Evolutionary conservation across 164 flowering plant genomes (phyloP), one percentile per base, ranked within the genome.

Genomic region (Dillenia turbinata): DNA sequence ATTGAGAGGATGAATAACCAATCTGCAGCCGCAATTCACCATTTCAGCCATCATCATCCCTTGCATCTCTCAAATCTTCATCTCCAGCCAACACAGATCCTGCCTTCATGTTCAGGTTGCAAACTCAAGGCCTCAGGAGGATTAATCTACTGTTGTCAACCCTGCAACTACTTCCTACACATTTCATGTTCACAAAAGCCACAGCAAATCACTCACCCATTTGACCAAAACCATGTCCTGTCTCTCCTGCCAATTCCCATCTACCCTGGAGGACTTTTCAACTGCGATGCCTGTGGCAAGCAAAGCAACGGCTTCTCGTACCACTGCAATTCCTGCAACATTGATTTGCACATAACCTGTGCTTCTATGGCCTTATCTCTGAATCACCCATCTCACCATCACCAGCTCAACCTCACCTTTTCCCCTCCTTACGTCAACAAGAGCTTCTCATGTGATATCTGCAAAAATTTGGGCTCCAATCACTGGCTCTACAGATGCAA

Each of bases 401-500:
- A 82, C 63, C 67, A 52, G 15, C 74, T 75, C 55, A 52, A 52
- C 12, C 79, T 73, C 60, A 60, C 66, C 14, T 82, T 75, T 57
- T 48, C 67, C 13, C 66, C 79, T 12, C 80, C 78, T 10, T 73
- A 75, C 24, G 61, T 33, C 0, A 62, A 52, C 59, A 65, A 58
- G 43, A 65, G 49, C 61, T 79, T 82, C 65, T 52, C 54, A 19
- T 82, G 83, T 63, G 80, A 73, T 56, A 16, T 79, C 13, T 75
- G 81, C 67, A 44, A 14, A 26, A 48, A 48, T 10, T 8, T 53
- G 5, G 79, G 78, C 1, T 48, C 66, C 6, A 59, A 65, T 51
- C 72, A 69, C 54, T 79, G 78, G 83, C 78, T 77, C 47, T 79
- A 77, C 56, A 56, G 77, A 19, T 78, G 83, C 72, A 46, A 33